Evolutionary conservation across 495 filamentous ascomycete genomes (phyloP).

Genomic region (Clavariopsis aquatica): DNA sequence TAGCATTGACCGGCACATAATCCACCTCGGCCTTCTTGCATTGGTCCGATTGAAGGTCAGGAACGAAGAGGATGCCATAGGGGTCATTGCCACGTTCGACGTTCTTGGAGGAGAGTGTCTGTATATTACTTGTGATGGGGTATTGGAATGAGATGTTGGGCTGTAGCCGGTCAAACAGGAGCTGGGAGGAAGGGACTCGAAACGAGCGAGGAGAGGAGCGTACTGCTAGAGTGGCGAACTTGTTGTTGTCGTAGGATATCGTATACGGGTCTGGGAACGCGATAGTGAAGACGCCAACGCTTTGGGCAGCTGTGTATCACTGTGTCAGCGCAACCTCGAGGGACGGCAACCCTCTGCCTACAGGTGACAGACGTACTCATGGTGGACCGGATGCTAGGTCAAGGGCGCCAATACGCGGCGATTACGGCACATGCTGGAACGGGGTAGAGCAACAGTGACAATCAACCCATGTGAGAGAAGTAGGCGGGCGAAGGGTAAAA

Average conservation of each 20-base stretch:
- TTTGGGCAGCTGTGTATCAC: conserved; percentile 30
- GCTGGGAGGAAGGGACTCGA: neutral
- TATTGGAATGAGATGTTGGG: conserved; percentile 65
- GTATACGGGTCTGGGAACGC: conserved; percentile 42
- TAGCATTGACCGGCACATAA: conserved; percentile 73
- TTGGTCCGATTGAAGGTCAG: conserved; percentile 58
- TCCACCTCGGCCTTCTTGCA: conserved; percentile 61
- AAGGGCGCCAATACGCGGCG: neutral
- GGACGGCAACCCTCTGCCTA: conserved; percentile 18
- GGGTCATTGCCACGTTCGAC: conserved; percentile 58
- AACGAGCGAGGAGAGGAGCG: conserved; percentile 1
- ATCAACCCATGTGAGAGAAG: neutral
- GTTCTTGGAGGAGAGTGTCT: conserved; percentile 65
- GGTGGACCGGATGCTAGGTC: conserved; percentile 2
- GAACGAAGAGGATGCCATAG: conserved; percentile 80
- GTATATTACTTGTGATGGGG: conserved; percentile 60
- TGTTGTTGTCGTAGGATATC: conserved; percentile 23
- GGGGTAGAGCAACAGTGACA: neutral
- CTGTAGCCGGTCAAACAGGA: conserved; percentile 44
- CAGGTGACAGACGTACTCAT: conserved; percentile 47
- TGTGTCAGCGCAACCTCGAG: conserved; percentile 4
- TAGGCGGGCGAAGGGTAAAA: neutral
- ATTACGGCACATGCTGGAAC: conserved; percentile 18
- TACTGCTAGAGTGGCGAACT: conserved; percentile 29
- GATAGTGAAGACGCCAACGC: conserved; percentile 40